These are phyloP conservation scores for Carpinus fangiana DNA, from an alignment of 306 rosid genomes.

Conservation along the genomic window DNA sequence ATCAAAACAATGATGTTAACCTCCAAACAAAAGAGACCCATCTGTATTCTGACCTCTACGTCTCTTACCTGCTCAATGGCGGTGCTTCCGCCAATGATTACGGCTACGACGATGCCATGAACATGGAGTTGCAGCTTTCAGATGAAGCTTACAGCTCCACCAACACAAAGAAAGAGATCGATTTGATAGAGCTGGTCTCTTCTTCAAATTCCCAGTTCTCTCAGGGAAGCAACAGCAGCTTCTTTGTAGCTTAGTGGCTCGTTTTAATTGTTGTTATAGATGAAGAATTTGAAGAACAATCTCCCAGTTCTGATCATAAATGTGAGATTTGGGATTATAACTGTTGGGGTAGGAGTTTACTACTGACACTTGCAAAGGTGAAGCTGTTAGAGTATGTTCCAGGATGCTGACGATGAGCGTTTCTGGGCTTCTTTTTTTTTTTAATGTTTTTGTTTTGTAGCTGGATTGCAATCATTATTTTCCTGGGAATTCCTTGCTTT, in stretches of 20 bases:
- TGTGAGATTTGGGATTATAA: neutral
- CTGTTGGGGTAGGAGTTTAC: constrained; percentile 2
- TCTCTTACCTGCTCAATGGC: constrained; percentile 59
- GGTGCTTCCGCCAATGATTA: constrained; percentile 28
- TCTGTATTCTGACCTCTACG: constrained; percentile 48
- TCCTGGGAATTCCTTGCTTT: neutral
- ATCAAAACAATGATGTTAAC: neutral
- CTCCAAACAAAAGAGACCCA: constrained; percentile 12
- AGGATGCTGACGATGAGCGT: neutral
- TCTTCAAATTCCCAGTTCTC: constrained; percentile 33
- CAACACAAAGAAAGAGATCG: constrained; percentile 52
- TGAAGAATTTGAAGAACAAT: neutral
- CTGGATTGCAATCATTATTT: constrained; percentile 27
- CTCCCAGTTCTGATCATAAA: too few species aligned
- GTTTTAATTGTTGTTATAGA: too few species aligned
- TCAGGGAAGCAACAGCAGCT: constrained; percentile 11
- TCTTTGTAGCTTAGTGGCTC: neutral
- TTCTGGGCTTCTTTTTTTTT: constrained; percentile 4
- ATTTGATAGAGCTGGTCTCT: constrained; percentile 60
- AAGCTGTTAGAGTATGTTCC: neutral
- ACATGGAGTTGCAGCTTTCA: constrained; percentile 28
- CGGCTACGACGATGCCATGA: constrained; percentile 24
- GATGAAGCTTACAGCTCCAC: constrained; percentile 18
- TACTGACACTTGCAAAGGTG: constrained; percentile 7
- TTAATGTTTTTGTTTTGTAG: constrained; percentile 1